A percentile compares a stretch with the other conserved stretches of the same genome.
phyloP scores from a whole-genome alignment of 176 grass and related monocot genomes.

The Areca catechu region DNA sequence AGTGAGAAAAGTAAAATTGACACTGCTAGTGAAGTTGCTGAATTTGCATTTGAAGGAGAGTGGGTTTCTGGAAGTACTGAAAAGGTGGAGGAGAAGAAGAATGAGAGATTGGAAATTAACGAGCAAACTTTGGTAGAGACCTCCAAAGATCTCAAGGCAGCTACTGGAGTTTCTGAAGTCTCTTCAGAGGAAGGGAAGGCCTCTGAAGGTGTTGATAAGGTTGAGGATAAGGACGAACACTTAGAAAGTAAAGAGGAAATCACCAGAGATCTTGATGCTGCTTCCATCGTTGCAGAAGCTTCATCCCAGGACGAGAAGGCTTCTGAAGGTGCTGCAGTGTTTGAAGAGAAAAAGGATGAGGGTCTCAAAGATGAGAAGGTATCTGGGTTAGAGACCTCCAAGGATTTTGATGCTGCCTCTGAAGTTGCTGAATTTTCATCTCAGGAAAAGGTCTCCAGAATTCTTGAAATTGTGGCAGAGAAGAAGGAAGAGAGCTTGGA shows the following conservation, averaged over 20 bases:
- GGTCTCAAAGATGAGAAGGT: neutral
- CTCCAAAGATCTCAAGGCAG: neutral
- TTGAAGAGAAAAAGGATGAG: neutral
- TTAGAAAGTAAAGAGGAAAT: slow-evolving; percentile 4
- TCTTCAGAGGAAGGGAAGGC: too few relatives aligned
- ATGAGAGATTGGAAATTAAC: neutral
- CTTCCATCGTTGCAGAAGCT: neutral
- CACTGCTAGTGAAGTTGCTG: neutral
- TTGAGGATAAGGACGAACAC: neutral
- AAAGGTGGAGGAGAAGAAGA: neutral
- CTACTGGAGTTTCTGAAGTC: too few relatives aligned
- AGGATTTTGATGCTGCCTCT: too few relatives aligned
- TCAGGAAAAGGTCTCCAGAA: too few relatives aligned
- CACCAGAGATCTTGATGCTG: neutral
- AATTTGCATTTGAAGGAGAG: neutral
- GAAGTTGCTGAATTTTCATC: slow-evolving; percentile 1
- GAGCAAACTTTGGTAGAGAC: neutral
- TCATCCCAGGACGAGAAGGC: neutral
- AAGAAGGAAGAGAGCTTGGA: too few relatives aligned
- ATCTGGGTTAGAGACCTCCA: neutral
- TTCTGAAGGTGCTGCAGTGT: neutral
- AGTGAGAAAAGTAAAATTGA: neutral
- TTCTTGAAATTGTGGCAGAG: too few relatives aligned
- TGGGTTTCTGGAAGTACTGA: neutral
- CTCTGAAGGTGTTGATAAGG: too few relatives aligned